Conservation (phyloP, 1,284 basidiomycete species). For the Caloboletus firmus region DNA sequence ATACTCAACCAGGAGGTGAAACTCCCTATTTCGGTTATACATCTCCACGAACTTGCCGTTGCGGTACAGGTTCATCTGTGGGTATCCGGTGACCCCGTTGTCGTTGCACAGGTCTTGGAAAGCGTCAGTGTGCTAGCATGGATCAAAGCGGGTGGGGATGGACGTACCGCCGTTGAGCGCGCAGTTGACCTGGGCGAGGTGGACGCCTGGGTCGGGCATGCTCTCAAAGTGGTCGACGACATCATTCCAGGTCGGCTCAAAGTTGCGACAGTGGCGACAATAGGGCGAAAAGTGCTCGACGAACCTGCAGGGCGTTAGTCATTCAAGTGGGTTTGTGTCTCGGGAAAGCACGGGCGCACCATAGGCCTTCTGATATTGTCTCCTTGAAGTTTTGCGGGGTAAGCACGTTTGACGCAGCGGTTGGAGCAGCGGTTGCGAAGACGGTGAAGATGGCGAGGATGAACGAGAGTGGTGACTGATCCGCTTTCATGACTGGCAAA, state of each 20-base stretch:
- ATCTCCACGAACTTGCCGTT: constrained; percentile 63
- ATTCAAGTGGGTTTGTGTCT: background rate
- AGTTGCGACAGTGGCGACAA: constrained; percentile 75
- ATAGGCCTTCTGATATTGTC: constrained; percentile 61
- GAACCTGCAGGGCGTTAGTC: constrained; percentile 45
- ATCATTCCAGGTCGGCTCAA: constrained; percentile 83
- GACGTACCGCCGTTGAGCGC: constrained; percentile 74
- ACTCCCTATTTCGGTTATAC: constrained; percentile 55
- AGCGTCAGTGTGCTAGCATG: background rate
- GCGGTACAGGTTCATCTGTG: constrained; percentile 74
- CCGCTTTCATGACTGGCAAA: no score
- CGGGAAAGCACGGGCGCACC: constrained; percentile 42
- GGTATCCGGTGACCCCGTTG: constrained; percentile 74
- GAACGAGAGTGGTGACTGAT: constrained; percentile 19
- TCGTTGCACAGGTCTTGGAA: constrained; percentile 77
- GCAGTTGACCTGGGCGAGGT: constrained; percentile 86
- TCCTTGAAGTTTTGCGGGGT: constrained; percentile 66
- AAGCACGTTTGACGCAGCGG: constrained; percentile 41
- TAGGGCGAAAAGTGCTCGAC: constrained; percentile 79
- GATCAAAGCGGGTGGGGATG: background rate
- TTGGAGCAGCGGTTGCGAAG: constrained; percentile 40
- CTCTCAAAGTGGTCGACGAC: constrained; percentile 60
- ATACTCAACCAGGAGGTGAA: constrained; percentile 52
- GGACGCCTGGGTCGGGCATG: constrained; percentile 58
- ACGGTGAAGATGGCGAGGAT: constrained; percentile 38